Base-by-base conservation (phyloP, 306 rosid genomes). In the Neltuma alba region DNA sequence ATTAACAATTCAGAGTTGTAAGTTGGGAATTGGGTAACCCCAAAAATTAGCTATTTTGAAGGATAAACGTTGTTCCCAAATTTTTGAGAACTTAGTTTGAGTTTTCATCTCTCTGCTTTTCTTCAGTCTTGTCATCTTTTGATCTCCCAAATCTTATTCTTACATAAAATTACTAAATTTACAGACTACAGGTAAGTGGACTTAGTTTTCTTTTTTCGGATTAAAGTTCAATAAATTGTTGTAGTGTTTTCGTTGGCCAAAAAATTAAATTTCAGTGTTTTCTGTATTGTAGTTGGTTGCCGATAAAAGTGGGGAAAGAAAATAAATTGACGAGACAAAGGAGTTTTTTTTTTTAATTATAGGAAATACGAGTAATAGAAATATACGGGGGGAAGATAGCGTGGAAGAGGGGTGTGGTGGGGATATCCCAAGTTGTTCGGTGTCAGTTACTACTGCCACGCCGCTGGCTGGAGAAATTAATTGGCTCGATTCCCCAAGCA, bases 391-490 rank as follows among this genome's bases (percentile, higher is more conserved):
- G 23, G 67, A 83, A 74, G 67, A 47, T 71, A 62, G 80, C 38
- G 71, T 65, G 47, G 71, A n/a, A 16, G 15, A 54, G 30, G 9
- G 20, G 30, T 55, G n/a, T n/a, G 81, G 60, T 25, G 68, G 31
- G 72, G 72, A 66, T 40, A 40, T 47, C 74, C 15, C 34, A 66
- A 52, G 67, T 66, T 54, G 61, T 15, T 75, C 44, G 70, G 55
- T 79, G 75, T 61, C 83, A 82, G 75, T 82, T 64, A 77, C 30
- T 5, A 52, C 37, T 47, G 50, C 64, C 61, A 52, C 80, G 76
- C 75, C 74, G 82, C 64, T 81, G 65, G 83, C 76, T 76, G 81
- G 81, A 80, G 84, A 71, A 37, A 70, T 81, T 23, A 68, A 70
- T 79, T 47, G 76, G 85, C 83, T 83, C 85, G 58, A 67, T 41